Evolutionary conservation across 2,329 filamentous ascomycete genomes (phyloP).

Genomic region (Fusarium goolgardi): DNA sequence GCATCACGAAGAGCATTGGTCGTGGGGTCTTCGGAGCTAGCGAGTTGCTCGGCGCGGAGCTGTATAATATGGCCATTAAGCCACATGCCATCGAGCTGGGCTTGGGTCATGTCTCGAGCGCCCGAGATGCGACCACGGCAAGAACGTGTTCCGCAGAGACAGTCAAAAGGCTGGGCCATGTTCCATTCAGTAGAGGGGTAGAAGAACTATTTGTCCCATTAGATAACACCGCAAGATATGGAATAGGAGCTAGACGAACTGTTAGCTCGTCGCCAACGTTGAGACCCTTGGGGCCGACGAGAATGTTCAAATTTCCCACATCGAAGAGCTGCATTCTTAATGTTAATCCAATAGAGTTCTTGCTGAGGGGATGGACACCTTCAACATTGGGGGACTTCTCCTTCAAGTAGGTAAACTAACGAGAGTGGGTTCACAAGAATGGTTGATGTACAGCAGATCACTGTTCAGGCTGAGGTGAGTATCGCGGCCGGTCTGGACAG

Average conservation of each 20-base stretch:
- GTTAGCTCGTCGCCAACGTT: constrained; percentile 68
- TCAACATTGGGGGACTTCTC: constrained; percentile 20
- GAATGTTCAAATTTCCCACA: constrained; percentile 65
- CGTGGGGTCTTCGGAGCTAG: constrained; percentile 53
- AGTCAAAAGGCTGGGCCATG: constrained; percentile 78
- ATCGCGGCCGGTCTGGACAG: constrained; percentile 68
- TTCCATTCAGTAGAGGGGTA: constrained; percentile 80
- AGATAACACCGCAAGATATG: neutral
- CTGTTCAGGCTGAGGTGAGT: constrained; percentile 72
- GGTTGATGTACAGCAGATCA: constrained; percentile 75
- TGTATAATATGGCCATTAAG: constrained; percentile 71
- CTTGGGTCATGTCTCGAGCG: constrained; percentile 67
- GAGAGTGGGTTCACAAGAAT: constrained; percentile 74
- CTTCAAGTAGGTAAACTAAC: constrained; percentile 57
- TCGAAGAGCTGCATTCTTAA: constrained; percentile 66
- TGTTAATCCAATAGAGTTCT: constrained; percentile 17
- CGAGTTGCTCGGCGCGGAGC: constrained; percentile 59
- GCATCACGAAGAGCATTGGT: constrained; percentile 57
- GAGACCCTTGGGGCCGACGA: constrained; percentile 68
- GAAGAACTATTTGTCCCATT: constrained; percentile 65
- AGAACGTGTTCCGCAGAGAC: constrained; percentile 66
- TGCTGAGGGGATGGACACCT: neutral
- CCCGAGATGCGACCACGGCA: constrained; percentile 73
- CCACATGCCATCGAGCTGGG: constrained; percentile 68
- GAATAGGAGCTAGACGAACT: constrained; percentile 46